phyloP scores from a whole-genome alignment of 202 grass and related monocot genomes.

The Panicum virgatum region DNA sequence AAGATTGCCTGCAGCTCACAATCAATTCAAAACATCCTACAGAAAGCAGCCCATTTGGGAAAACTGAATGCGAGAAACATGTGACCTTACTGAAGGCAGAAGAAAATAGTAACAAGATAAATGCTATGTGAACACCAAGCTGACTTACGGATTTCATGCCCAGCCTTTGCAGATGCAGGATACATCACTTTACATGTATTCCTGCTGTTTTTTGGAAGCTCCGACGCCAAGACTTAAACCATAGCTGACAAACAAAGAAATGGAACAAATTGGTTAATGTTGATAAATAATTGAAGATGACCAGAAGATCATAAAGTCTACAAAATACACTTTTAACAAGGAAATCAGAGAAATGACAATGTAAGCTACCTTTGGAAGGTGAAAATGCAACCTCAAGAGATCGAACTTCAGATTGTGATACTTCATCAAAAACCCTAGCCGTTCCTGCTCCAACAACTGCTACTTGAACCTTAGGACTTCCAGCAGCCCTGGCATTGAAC shows the following conservation, averaged over 20 bases:
- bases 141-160: conserved; percentile 81
- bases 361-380: conserved; percentile 75
- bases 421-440: conserved; percentile 63
- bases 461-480: conserved; percentile 80
- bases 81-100: background rate
- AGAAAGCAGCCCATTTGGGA: background rate
- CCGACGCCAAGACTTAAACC: conserved; percentile 69
- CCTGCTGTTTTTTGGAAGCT: conserved; percentile 63
- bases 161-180: conserved; percentile 96
- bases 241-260: conserved; percentile 48
- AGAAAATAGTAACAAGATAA: background rate
- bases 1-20: background rate
- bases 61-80: background rate
- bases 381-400: conserved; percentile 84
- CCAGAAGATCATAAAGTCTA: background rate
- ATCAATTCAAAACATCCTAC: background rate
- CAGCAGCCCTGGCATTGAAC: conserved; percentile 60
- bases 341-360: background rate
- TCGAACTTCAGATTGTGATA: conserved; percentile 40
- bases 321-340: background rate
- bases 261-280: background rate
- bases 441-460: conserved; percentile 80
- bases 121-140: conserved; percentile 13
- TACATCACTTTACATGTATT: conserved; percentile 73
- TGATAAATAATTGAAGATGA: background rate